Conservation (phyloP, 192 early-diverging fungal species). For the Pilaira anomala region DNA sequence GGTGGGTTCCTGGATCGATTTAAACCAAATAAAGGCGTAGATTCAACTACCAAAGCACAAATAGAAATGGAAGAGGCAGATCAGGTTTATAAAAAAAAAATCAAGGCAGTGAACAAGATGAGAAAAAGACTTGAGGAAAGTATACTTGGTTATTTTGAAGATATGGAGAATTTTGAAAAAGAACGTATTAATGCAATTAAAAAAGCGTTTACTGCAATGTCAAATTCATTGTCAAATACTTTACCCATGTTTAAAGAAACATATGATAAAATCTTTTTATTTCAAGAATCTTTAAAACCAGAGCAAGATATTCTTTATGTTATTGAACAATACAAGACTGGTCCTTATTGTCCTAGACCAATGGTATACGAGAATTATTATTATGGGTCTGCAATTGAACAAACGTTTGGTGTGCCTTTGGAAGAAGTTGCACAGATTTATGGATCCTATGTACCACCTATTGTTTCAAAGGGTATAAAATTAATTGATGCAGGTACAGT, state of each 20-base stretch:
- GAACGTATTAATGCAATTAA: slow-evolving; percentile 51
- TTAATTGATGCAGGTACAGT: slow-evolving; percentile 13
- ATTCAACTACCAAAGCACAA: slow-evolving; percentile 1
- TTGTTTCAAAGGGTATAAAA: slow-evolving; percentile 1
- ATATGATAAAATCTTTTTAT: slow-evolving; percentile 54
- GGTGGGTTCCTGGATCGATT: not conserved
- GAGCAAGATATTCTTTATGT: slow-evolving; percentile 70
- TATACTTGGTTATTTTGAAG: slow-evolving; percentile 43
- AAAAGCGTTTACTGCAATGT: slow-evolving; percentile 50
- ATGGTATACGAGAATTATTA: slow-evolving; percentile 70
- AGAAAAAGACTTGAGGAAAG: slow-evolving; percentile 62
- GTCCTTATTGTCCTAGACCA: slow-evolving; percentile 62
- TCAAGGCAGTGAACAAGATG: slow-evolving; percentile 56
- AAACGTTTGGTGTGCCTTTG: slow-evolving; percentile 6
- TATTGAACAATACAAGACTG: slow-evolving; percentile 72
- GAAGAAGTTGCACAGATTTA: slow-evolving; percentile 11
- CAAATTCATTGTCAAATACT: slow-evolving; percentile 46
- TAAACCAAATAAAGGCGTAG: not conserved
- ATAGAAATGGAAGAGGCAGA: slow-evolving; percentile 42
- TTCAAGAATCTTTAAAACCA: slow-evolving; percentile 70
- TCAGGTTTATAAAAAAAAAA: slow-evolving; percentile 58
- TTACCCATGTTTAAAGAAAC: slow-evolving; percentile 52
- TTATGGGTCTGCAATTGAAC: slow-evolving; percentile 51
- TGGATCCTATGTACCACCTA: slow-evolving; percentile 3
- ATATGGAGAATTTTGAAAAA: slow-evolving; percentile 46